These are phyloP conservation scores for Durotheca rogersii DNA, from an alignment of 495 filamentous ascomycete genomes.

Conservation along the genomic window DNA sequence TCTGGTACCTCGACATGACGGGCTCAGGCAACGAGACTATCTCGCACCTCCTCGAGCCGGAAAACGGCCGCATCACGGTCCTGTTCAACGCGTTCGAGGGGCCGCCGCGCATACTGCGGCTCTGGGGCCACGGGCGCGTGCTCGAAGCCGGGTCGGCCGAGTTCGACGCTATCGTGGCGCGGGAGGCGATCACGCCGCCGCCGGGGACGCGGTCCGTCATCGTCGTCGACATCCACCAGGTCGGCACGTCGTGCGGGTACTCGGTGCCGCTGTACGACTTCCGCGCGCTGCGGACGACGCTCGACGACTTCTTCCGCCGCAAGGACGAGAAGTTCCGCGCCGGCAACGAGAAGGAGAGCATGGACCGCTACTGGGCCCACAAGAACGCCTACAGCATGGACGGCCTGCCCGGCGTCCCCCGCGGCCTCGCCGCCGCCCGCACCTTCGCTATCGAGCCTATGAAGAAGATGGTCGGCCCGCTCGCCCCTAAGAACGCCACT, in stretches of 20 bases:
- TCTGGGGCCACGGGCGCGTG: slow-evolving; percentile 68
- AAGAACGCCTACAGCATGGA: slow-evolving; percentile 58
- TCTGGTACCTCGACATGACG: slow-evolving; percentile 70
- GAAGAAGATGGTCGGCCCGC: slow-evolving; percentile 53
- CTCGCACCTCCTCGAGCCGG: slow-evolving; percentile 64
- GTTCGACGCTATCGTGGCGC: slow-evolving; percentile 51
- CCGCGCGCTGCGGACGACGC: slow-evolving; percentile 45
- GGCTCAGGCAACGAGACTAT: slow-evolving; percentile 74
- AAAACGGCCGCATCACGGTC: slow-evolving; percentile 68
- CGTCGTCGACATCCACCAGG: slow-evolving; percentile 66
- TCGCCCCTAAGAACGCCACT: slow-evolving; percentile 32
- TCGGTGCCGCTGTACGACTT: slow-evolving; percentile 56
- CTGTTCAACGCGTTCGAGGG: slow-evolving; percentile 70
- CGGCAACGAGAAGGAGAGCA: slow-evolving; percentile 51
- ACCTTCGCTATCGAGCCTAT: slow-evolving; percentile 48
- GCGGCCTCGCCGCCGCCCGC: slow-evolving; percentile 43
- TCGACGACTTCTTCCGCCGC: slow-evolving; percentile 52
- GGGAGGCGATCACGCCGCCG: slow-evolving; percentile 43
- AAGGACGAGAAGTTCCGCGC: slow-evolving; percentile 42
- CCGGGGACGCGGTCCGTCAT: slow-evolving; percentile 63
- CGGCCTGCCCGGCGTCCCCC: slow-evolving; percentile 52
- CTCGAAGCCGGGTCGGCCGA: slow-evolving; percentile 56
- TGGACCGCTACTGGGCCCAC: slow-evolving; percentile 60
- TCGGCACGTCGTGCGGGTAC: slow-evolving; percentile 54
- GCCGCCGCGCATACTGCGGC: slow-evolving; percentile 63